Evolutionary conservation across 139 green algal species (phyloP).

Genomic region (Chlorella sp.): DNA sequence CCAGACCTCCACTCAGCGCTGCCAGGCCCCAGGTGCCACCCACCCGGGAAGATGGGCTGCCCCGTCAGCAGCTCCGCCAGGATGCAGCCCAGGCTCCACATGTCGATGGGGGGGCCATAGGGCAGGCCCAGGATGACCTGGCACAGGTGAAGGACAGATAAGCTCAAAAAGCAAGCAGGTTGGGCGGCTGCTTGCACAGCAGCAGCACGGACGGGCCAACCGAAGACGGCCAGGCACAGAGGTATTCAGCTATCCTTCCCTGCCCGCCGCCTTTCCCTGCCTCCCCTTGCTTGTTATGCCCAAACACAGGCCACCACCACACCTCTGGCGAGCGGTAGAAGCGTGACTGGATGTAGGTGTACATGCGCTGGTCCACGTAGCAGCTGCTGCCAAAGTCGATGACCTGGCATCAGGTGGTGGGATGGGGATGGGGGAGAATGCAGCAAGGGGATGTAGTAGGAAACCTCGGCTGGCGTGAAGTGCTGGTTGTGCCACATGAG

Average conservation of each 20-base stretch:
- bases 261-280: not conserved
- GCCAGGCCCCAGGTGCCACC: not conserved
- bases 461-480: not conserved
- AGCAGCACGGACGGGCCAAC: not conserved
- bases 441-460: not conserved
- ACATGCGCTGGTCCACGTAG: slow-evolving; percentile 87
- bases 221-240: not conserved
- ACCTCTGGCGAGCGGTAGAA: slow-evolving; percentile 90
- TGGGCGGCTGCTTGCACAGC: not conserved
- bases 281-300: too few relatives aligned
- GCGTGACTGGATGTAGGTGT: slow-evolving; percentile 96
- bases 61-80: slow-evolving; percentile 50
- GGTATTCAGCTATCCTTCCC: not conserved
- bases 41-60: slow-evolving; percentile 92
- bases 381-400: slow-evolving; percentile 98
- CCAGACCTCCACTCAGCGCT: too few relatives aligned
- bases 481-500: not conserved
- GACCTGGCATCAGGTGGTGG: slow-evolving; percentile 47
- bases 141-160: not conserved
- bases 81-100: slow-evolving; percentile 97
- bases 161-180: not conserved
- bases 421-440: not conserved
- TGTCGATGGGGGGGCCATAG: slow-evolving; percentile 94
- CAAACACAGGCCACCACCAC: not conserved
- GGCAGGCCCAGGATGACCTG: slow-evolving; percentile 82